Base-by-base conservation (phyloP, 371 early-diverging fungal genomes). In the Fennellomyces sp. region DNA sequence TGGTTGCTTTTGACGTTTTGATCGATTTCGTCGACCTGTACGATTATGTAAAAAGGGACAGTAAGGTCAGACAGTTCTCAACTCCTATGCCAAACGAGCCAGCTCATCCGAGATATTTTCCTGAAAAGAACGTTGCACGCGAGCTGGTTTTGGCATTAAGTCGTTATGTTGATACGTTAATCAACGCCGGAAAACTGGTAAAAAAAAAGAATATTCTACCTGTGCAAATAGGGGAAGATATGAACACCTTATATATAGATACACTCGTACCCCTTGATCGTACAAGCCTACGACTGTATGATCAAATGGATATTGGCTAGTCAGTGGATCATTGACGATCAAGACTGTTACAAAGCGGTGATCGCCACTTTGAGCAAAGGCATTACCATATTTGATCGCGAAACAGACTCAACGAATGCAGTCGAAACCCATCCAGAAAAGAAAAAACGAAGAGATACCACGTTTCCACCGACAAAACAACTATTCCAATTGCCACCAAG, bases 241-340 rank as follows among this genome's bases (percentile, higher is more conserved):
- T 41, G 13, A 42, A 13, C 8, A 12, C 2, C 26, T 0, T 4
- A 8, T 38, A 12, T 52, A 0, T 49, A 84, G 68, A 35, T 71
- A 2, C 71, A 73, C 4, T 81, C 82, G 2, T 84, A 83, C 30
- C 79, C 77, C 2, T 61, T 88, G 29, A 88, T 91, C 61, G 85
- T 88, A 0, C 80, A 80, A 60, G 90, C 91, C 0, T 91, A 89
- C 59, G 91, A 93, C 55, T 85, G 88, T 58, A 83, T 91, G 82
- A 80, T 87, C 28, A 87, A 85, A 36, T 91, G 91, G 91, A 80
- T 87, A 2, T 64, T 91, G 11, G 70, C 83, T 12, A 90, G 90
- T 2, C 85, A 88, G 47, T 91, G 92, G 92, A 89, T 91, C 30
- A 75, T 84, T 1, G 83, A 82, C 51, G 92, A 91, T 57, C 76